Conservation (phyloP, 2,329 filamentous ascomycete genomes). For the Talaromyces sp. region DNA sequence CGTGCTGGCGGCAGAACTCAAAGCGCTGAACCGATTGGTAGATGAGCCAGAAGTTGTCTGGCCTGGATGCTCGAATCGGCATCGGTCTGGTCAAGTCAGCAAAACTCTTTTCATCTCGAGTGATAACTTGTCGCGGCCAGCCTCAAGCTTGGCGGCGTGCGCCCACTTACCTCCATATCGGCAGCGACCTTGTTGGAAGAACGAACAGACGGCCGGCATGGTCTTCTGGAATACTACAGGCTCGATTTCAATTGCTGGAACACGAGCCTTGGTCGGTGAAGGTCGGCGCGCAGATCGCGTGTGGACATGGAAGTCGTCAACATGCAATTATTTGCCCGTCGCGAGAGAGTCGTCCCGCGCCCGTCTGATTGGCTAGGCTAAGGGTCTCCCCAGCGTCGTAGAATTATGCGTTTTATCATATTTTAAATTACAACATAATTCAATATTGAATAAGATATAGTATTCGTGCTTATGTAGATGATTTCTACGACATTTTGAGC, state of each 20-base stretch:
- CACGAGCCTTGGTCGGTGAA: neutral
- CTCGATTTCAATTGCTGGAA: neutral
- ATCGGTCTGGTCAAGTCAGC: slow-evolving; percentile 45
- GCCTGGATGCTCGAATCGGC: slow-evolving; percentile 57
- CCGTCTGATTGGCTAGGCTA: neutral
- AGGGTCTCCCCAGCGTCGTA: neutral
- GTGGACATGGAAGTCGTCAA: neutral
- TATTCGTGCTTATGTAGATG: too few relatives aligned
- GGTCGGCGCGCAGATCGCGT: neutral
- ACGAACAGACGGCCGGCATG: slow-evolving; percentile 54
- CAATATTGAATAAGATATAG: too few relatives aligned
- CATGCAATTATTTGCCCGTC: neutral
- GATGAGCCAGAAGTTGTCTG: slow-evolving; percentile 33
- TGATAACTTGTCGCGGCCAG: neutral
- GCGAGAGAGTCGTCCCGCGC: neutral
- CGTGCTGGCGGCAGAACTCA: slow-evolving; percentile 24
- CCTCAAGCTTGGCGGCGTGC: neutral
- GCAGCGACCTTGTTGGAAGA: slow-evolving; percentile 62
- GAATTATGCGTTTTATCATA: too few relatives aligned
- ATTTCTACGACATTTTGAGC: too few relatives aligned
- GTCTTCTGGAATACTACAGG: neutral
- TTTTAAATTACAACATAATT: too few relatives aligned
- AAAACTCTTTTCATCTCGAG: neutral
- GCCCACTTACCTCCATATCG: slow-evolving; percentile 54
- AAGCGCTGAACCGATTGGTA: slow-evolving; percentile 56